A percentile compares a stretch with the other conserved stretches of the same genome.
Evolutionary conservation across 2,329 filamentous ascomycete genomes (phyloP).

Genomic region (Botrytis deweyae): DNA sequence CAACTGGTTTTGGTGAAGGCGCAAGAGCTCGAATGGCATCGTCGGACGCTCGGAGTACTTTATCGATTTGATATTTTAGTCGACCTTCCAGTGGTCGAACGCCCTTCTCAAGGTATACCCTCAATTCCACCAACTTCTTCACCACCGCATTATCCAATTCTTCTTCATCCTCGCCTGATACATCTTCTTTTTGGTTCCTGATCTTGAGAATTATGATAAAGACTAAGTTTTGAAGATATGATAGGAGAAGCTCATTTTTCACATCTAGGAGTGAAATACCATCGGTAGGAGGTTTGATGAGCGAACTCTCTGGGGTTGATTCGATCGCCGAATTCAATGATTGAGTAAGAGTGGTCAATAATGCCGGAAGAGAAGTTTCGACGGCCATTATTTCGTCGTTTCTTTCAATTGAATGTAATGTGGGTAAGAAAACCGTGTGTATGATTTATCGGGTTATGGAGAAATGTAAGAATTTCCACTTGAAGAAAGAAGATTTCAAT

Average conservation of each 20-base stretch:
- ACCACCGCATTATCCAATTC: constrained; percentile 66
- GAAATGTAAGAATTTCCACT: not conserved
- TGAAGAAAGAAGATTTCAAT: not conserved
- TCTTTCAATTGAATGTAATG: not conserved
- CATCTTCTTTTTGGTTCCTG: constrained; percentile 49
- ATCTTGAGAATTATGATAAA: constrained; percentile 83
- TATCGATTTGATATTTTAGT: constrained; percentile 93
- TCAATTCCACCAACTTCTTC: constrained; percentile 83
- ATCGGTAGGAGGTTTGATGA: constrained; percentile 71
- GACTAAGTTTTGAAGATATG: constrained; percentile 91
- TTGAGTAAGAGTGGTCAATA: constrained; percentile 55
- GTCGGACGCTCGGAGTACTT: constrained; percentile 84
- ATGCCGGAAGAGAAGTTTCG: constrained; percentile 48
- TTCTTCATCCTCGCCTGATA: constrained; percentile 40
- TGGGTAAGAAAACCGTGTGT: not conserved
- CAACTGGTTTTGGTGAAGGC: constrained; percentile 7
- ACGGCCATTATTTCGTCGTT: constrained; percentile 46
- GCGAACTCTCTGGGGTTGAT: constrained; percentile 60
- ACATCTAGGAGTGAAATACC: constrained; percentile 93
- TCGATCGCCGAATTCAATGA: constrained; percentile 62
- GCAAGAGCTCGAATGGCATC: constrained; percentile 42
- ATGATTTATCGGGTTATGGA: not conserved
- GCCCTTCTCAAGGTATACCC: constrained; percentile 91
- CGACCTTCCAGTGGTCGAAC: constrained; percentile 86
- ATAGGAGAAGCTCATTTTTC: constrained; percentile 96